Conservation (phyloP, 495 filamentous ascomycete genomes). For the Penicillium roqueforti region DNA sequence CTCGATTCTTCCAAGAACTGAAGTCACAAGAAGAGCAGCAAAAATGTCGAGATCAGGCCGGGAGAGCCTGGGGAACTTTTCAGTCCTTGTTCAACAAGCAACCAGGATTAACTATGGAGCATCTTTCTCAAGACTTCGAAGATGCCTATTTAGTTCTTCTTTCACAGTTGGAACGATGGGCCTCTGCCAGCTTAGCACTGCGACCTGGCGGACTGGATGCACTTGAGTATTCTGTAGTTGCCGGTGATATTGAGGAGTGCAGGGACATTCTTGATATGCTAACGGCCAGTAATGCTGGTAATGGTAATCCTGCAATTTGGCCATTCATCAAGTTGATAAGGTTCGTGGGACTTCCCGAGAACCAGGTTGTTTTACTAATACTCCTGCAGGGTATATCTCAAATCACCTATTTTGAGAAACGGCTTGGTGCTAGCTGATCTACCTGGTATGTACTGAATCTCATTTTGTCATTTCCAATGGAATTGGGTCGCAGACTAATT, state of each 20-base stretch:
- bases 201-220: constrained; percentile 16
- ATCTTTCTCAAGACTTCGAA: constrained; percentile 14
- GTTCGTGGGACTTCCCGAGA: constrained; percentile 16
- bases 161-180: constrained; percentile 14
- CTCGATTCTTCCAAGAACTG: constrained; percentile 11
- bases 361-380: too few relatives aligned
- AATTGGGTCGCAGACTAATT: too few relatives aligned
- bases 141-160: constrained; percentile 10
- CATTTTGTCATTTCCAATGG: too few relatives aligned
- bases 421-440: constrained; percentile 33
- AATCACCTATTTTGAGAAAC: constrained; percentile 22
- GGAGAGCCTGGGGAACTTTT: constrained; percentile 20
- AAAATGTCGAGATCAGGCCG: constrained; percentile 1
- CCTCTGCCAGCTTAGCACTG: constrained; percentile 4
- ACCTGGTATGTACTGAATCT: too few relatives aligned
- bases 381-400: constrained; percentile 28
- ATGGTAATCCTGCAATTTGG: constrained; percentile 21
- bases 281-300: constrained; percentile 2
- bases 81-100: constrained; percentile 18
- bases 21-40: constrained; percentile 9
- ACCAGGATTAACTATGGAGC: constrained; percentile 16
- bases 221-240: constrained; percentile 10
- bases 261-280: constrained; percentile 20
- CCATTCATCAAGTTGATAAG: constrained; percentile 35
- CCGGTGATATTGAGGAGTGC: constrained; percentile 17